Percentiles rank a stretch among this genome's conserved stretches.
Conservation (phyloP, 2,329 filamentous ascomycete genomes). For the Pseudogymnoascus sp. region DNA sequence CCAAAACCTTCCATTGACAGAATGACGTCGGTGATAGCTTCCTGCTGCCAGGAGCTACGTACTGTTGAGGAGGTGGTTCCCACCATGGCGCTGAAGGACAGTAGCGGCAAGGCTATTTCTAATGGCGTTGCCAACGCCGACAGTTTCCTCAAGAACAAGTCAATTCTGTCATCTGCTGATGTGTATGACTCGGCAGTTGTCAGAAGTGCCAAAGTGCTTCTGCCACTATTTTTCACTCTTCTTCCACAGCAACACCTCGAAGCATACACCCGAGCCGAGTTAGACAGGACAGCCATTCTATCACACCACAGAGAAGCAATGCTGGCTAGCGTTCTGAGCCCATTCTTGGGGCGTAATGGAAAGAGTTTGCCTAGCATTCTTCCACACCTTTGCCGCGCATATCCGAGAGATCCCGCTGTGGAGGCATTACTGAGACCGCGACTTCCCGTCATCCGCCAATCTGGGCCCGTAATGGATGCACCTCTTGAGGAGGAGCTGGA, state of each 20-base stretch:
- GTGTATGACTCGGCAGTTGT: slow-evolving; percentile 40
- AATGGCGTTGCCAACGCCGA: slow-evolving; percentile 57
- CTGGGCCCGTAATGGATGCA: slow-evolving; percentile 23
- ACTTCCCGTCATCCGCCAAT: slow-evolving; percentile 35
- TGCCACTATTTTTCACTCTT: slow-evolving; percentile 54
- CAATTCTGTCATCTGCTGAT: slow-evolving; percentile 20
- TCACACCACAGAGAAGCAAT: slow-evolving; percentile 62
- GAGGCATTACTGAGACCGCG: slow-evolving; percentile 59
- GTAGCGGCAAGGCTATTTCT: slow-evolving; percentile 12
- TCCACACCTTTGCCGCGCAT: slow-evolving; percentile 66
- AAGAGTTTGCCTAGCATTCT: slow-evolving; percentile 65
- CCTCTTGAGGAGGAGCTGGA: slow-evolving; percentile 21
- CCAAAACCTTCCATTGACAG: slow-evolving; percentile 57
- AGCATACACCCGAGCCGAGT: slow-evolving; percentile 62
- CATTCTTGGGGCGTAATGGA: slow-evolving; percentile 56
- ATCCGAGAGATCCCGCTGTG: slow-evolving; percentile 54
- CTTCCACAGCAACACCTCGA: slow-evolving; percentile 61
- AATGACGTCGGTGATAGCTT: slow-evolving; percentile 53
- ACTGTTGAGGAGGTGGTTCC: slow-evolving; percentile 32
- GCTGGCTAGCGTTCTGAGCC: slow-evolving; percentile 75
- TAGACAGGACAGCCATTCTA: slow-evolving; percentile 77
- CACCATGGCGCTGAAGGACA: slow-evolving; percentile 26
- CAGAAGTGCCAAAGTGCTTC: slow-evolving; percentile 50
- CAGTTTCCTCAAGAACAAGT: slow-evolving; percentile 52
- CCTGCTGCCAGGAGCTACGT: slow-evolving; percentile 69